These are phyloP conservation scores for Cercospora sp. DNA, from an alignment of 2,329 filamentous ascomycete species.

Conservation along the genomic window DNA sequence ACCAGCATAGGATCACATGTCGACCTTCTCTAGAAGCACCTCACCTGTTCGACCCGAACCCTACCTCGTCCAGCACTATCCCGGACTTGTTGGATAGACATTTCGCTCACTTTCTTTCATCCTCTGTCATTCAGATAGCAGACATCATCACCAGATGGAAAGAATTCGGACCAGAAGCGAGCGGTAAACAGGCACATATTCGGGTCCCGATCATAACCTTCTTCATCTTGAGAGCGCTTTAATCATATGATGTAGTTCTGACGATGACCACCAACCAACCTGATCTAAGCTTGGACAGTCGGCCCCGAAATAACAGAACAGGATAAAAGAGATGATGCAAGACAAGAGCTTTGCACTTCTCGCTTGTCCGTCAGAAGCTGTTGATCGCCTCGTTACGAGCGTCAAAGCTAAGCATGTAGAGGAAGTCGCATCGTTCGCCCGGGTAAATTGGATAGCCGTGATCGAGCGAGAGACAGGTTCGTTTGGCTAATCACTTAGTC, in stretches of 20 bases:
- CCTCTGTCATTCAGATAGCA: too few relatives aligned
- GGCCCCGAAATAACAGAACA: neutral
- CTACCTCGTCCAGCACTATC: too few relatives aligned
- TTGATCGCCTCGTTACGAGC: too few relatives aligned
- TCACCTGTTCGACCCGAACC: neutral
- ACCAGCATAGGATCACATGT: neutral
- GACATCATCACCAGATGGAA: too few relatives aligned
- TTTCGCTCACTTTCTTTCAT: too few relatives aligned
- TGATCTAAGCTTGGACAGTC: neutral
- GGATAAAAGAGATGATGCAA: neutral
- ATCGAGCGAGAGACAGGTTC: neutral
- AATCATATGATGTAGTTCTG: neutral
- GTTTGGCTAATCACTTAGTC: neutral
- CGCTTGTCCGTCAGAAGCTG: neutral
- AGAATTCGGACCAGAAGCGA: too few relatives aligned
- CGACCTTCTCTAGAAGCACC: neutral
- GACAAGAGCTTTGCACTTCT: neutral
- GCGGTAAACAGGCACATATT: neutral
- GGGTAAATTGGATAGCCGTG: neutral
- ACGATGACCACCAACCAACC: neutral
- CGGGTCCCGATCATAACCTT: neutral
- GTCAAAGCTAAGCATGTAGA: too few relatives aligned
- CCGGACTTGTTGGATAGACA: too few relatives aligned
- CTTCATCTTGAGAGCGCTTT: neutral
- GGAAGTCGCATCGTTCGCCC: neutral